Conservation (phyloP, 176 grass and related monocot genomes). For the Aegilops sharonensis region DNA sequence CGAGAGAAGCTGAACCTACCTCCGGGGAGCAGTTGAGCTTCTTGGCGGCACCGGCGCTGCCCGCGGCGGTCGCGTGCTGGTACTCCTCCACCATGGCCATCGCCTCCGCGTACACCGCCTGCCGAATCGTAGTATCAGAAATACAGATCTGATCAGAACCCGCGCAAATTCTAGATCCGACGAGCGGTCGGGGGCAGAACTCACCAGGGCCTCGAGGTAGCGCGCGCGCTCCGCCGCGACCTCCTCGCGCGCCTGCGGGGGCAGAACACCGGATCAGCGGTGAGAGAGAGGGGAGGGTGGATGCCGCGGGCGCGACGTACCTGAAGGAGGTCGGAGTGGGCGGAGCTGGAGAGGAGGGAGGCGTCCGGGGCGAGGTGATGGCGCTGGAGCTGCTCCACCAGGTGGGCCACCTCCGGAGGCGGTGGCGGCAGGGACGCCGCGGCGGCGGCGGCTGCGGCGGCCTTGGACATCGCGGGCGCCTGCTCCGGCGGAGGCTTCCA, state of each 20-base stretch:
- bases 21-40: slow-evolving; percentile 77
- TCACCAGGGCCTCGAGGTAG: slow-evolving; percentile 89
- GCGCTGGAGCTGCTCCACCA: slow-evolving; percentile 86
- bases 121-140: background rate
- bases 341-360: slow-evolving; percentile 80
- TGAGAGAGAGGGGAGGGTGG: background rate
- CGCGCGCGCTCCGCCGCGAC: slow-evolving; percentile 70
- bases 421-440: slow-evolving; percentile 51
- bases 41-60: slow-evolving; percentile 51
- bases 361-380: slow-evolving; percentile 91
- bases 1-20: slow-evolving; percentile 50
- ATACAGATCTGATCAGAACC: slow-evolving; percentile 25
- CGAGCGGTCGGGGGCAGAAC: background rate
- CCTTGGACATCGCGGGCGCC: slow-evolving; percentile 63
- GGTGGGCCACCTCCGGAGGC: slow-evolving; percentile 66
- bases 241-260: slow-evolving; percentile 77
- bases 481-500: background rate
- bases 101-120: slow-evolving; percentile 89
- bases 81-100: slow-evolving; percentile 90
- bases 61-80: slow-evolving; percentile 55
- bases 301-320: slow-evolving; percentile 25
- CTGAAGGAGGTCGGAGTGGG: slow-evolving; percentile 77
- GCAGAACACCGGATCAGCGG: background rate
- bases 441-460: slow-evolving; percentile 50
- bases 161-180: slow-evolving; percentile 16